Percentiles rank a stretch among this genome's conserved stretches.
phyloP scores from a whole-genome alignment of 2,329 filamentous ascomycete species.

The Neonectria magnoliae region DNA sequence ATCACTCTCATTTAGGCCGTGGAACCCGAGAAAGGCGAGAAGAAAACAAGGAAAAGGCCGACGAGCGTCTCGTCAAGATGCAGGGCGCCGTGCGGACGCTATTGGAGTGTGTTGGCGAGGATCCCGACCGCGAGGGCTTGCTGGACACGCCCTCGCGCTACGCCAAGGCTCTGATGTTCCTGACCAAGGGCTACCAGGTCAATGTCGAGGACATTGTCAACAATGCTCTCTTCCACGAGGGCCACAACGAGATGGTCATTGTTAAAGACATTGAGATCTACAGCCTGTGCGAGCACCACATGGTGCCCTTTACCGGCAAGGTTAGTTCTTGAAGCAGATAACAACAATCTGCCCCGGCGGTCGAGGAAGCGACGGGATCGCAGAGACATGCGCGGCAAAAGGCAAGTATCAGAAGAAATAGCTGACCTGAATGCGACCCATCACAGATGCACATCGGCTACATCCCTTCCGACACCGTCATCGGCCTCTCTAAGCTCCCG shows the following conservation, averaged over 20 bases:
- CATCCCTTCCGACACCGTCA: slow-evolving; percentile 89
- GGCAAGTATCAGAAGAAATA: neutral
- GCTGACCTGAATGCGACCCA: neutral
- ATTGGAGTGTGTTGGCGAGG: slow-evolving; percentile 75
- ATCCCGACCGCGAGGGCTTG: slow-evolving; percentile 72
- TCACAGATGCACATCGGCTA: slow-evolving; percentile 97
- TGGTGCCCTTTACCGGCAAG: slow-evolving; percentile 96
- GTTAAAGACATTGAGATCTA: slow-evolving; percentile 98
- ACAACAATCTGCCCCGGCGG: neutral
- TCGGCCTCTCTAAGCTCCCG: slow-evolving; percentile 94
- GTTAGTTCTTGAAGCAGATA: slow-evolving; percentile 55
- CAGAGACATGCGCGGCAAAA: neutral
- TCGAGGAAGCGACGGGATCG: neutral
- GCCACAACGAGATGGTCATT: slow-evolving; percentile 96
- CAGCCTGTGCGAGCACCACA: slow-evolving; percentile 94
- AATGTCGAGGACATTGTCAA: slow-evolving; percentile 94
- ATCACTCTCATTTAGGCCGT: slow-evolving; percentile 53
- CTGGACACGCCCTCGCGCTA: slow-evolving; percentile 83
- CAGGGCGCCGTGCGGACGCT: slow-evolving; percentile 71
- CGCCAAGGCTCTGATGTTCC: slow-evolving; percentile 93
- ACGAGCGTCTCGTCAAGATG: slow-evolving; percentile 65
- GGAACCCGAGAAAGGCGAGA: slow-evolving; percentile 73
- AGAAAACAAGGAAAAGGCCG: slow-evolving; percentile 58
- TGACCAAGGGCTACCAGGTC: slow-evolving; percentile 97
- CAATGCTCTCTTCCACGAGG: slow-evolving; percentile 92